phyloP scores from a whole-genome alignment of 306 rosid genomes.

The Quercus engelmannii region DNA sequence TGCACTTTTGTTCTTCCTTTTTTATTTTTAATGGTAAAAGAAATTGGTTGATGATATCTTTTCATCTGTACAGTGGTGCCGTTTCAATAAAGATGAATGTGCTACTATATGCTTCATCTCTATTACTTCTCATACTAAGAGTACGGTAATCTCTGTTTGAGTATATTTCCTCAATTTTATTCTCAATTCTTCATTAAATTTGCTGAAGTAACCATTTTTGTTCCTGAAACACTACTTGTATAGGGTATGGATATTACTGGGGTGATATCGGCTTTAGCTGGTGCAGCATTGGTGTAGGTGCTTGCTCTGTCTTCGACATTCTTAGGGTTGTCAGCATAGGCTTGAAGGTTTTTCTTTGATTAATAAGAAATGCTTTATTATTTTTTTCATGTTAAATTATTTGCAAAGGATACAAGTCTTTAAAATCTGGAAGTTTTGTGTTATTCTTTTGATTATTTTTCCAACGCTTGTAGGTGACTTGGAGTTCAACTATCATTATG shows the following conservation, averaged over 20 bases:
- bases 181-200: background rate
- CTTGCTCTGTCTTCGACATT: constrained; percentile 13
- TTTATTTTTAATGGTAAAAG: background rate
- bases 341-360: background rate
- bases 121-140: constrained; percentile 86
- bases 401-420: constrained; percentile 22
- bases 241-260: constrained; percentile 77
- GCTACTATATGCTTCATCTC: constrained; percentile 86
- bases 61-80: constrained; percentile 55
- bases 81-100: constrained; percentile 97
- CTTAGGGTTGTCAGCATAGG: background rate
- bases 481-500: constrained; percentile 20
- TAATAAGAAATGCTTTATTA: constrained; percentile 5
- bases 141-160: constrained; percentile 31
- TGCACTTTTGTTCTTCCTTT: background rate
- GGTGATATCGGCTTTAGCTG: constrained; percentile 68
- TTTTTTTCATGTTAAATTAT: background rate
- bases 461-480: constrained; percentile 55
- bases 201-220: constrained; percentile 18
- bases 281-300: constrained; percentile 93
- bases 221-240: constrained; percentile 21
- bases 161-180: background rate
- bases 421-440: constrained; percentile 24
- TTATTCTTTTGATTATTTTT: constrained; percentile 21
- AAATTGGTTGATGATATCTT: constrained; percentile 22